Evolutionary conservation across 139 green algal species (phyloP), one percentile per base, ranked within the genome.

Genomic region (Choricystis sp.): DNA sequence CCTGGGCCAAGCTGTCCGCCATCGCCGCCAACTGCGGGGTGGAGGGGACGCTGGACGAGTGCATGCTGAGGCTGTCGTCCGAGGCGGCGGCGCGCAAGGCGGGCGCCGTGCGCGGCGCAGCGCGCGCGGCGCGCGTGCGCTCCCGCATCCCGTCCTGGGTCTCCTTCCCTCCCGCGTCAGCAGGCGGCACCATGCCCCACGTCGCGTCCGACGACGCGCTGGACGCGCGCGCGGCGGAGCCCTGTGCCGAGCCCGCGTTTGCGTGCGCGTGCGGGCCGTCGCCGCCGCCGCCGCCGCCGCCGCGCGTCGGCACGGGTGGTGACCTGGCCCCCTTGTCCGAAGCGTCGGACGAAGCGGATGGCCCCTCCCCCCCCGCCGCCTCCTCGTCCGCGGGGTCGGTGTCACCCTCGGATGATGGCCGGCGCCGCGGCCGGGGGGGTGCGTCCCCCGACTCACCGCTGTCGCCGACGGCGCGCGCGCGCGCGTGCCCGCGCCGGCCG

Each of bases 1-100:
- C 86, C 14, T 96, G 89, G 89, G 72, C 85, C 62, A 89, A 90
- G 76, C 78, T 96, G 67, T 72, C 72, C 14, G 88, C 86, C 31
- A 94, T 96, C 65, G 80, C 94, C 77, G 81, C 74, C 71, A 94
- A 94, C 73, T 95, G 88, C 72, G 83, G 77, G 31, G 89, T 95
- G 25, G 89, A 96, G 82, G 74, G 79, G 22, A 88, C 80, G 19
- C 74, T 96, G 61, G 89, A 95, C 75, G 76, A 73, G 29, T 94
- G 84, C 74, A 69, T 96, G 64, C 72, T 72, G 26, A 29, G 74
- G 57, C 66, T 92, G 21, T 24, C 59, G 16, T 28, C n/a, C 3
- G 29, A 29, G n/a, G 22, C 59, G 67, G 40, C 74, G 56, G 29
- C 25, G 30, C 29, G 56, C 29, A 61, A 73, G 31, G 55, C 56